These are phyloP conservation scores for Microascus cirrosus DNA, from an alignment of 2,329 filamentous ascomycete genomes.

Conservation along the genomic window DNA sequence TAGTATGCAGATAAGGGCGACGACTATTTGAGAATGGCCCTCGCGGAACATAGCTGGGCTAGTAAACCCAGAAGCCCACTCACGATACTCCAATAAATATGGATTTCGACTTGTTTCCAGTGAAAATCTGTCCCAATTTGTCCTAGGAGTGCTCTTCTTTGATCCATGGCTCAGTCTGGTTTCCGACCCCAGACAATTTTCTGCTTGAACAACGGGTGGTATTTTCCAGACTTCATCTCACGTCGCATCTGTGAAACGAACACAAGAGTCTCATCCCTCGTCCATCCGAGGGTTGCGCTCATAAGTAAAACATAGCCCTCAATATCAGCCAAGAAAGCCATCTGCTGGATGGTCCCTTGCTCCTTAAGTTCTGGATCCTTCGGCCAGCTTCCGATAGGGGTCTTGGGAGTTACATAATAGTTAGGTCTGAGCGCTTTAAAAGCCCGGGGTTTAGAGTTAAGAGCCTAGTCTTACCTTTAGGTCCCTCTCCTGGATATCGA, in stretches of 20 bases:
- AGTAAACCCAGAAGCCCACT: no score
- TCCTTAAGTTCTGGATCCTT: background rate
- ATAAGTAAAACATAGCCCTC: constrained; percentile 14
- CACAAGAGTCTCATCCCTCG: constrained; percentile 16
- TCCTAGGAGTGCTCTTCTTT: no score
- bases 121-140: no score
- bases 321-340: constrained; percentile 7
- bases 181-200: constrained; percentile 12
- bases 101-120: no score
- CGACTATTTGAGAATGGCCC: no score
- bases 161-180: background rate
- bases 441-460: background rate
- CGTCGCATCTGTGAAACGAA: constrained; percentile 18
- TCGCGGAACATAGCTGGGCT: no score
- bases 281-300: constrained; percentile 9
- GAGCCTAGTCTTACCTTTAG: background rate
- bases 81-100: no score
- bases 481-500: background rate
- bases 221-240: constrained; percentile 14
- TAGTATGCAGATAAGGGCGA: no score
- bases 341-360: background rate
- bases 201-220: constrained; percentile 27
- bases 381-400: background rate
- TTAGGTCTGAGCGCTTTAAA: background rate
- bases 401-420: background rate